phyloP scores from a whole-genome alignment of 2,329 filamentous ascomycete species.

The Trichophyton rubrum region DNA sequence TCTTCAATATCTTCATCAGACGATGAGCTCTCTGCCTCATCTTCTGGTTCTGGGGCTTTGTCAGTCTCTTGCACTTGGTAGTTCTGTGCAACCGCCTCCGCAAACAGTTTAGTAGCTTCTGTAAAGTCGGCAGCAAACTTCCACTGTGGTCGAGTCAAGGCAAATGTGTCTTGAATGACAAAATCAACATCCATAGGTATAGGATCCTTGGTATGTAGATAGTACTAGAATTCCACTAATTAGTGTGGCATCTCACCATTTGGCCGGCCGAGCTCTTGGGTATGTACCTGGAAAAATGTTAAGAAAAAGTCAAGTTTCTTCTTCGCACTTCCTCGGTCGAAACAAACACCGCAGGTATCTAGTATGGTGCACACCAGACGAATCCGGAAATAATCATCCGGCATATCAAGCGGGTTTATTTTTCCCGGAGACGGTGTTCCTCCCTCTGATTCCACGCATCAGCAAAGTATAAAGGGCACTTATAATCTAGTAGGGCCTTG shows the following conservation, averaged over 20 bases:
- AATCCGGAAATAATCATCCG: conserved; percentile 93
- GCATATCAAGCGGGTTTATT: conserved; percentile 66
- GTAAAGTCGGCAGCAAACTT: conserved; percentile 68
- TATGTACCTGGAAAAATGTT: conserved; percentile 69
- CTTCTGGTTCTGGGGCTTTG: conserved; percentile 57
- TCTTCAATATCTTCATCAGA: conserved; percentile 67
- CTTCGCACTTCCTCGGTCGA: conserved; percentile 80
- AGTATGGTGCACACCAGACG: conserved; percentile 78
- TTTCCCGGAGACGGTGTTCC: conserved; percentile 70
- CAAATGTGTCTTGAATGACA: conserved; percentile 83
- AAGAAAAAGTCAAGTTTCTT: conserved; percentile 98
- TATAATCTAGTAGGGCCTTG: background rate
- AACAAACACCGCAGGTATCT: conserved; percentile 93
- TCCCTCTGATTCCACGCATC: conserved; percentile 36
- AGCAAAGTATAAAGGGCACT: background rate
- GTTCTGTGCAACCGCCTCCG: conserved; percentile 77
- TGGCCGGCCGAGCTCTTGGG: background rate
- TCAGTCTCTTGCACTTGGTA: conserved; percentile 68
- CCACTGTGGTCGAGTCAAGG: conserved; percentile 79
- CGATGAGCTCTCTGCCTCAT: conserved; percentile 54
- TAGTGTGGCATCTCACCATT: background rate
- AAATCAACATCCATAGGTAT: conserved; percentile 97
- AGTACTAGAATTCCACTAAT: conserved; percentile 50
- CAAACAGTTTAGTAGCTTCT: conserved; percentile 72
- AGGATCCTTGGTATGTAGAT: conserved; percentile 78